Percentiles rank a stretch among this genome's conserved stretches.
Conservation (phyloP, 176 grass and related monocot genomes). For the Oryza glumipatula region DNA sequence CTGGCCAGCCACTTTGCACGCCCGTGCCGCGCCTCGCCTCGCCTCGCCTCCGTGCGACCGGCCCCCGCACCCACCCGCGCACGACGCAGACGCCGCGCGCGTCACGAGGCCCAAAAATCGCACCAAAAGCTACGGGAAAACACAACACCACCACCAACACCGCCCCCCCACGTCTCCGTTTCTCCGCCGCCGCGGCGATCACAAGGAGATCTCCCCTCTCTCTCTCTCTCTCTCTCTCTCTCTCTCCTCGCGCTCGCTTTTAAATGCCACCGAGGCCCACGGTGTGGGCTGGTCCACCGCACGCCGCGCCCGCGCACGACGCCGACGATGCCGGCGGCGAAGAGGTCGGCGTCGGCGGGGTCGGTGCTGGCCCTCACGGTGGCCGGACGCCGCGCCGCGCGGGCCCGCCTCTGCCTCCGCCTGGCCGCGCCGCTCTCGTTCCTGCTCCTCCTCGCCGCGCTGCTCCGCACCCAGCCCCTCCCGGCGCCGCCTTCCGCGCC, state of each 20-base stretch:
- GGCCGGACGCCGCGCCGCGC: slow-evolving; percentile 41
- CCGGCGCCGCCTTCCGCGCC: slow-evolving; percentile 8
- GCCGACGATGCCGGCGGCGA: slow-evolving; percentile 58
- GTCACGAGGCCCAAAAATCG: slow-evolving; percentile 29
- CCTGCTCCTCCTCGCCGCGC: slow-evolving; percentile 54
- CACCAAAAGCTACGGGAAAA: not conserved
- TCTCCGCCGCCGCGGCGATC: slow-evolving; percentile 21
- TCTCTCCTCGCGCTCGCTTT: not conserved
- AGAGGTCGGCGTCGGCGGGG: slow-evolving; percentile 39
- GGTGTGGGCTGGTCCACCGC: not conserved
- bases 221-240: too few relatives aligned
- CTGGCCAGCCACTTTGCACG: not conserved
- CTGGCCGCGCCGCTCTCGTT: slow-evolving; percentile 60
- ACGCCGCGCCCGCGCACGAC: not conserved
- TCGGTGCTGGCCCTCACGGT: slow-evolving; percentile 35
- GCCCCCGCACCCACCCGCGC: not conserved
- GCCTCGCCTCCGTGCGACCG: not conserved
- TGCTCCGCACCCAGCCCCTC: slow-evolving; percentile 53
- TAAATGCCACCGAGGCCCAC: slow-evolving; percentile 43
- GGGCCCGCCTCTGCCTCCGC: slow-evolving; percentile 69
- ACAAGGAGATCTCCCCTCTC: too few relatives aligned
- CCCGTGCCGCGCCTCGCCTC: not conserved
- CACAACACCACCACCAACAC: slow-evolving; percentile 1
- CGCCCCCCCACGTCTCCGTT: not conserved
- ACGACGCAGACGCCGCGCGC: slow-evolving; percentile 5